Evolutionary conservation across 352 stramenopile species (phyloP), one percentile per base, ranked within the genome.

Genomic region (Globisporangium emineosum): DNA sequence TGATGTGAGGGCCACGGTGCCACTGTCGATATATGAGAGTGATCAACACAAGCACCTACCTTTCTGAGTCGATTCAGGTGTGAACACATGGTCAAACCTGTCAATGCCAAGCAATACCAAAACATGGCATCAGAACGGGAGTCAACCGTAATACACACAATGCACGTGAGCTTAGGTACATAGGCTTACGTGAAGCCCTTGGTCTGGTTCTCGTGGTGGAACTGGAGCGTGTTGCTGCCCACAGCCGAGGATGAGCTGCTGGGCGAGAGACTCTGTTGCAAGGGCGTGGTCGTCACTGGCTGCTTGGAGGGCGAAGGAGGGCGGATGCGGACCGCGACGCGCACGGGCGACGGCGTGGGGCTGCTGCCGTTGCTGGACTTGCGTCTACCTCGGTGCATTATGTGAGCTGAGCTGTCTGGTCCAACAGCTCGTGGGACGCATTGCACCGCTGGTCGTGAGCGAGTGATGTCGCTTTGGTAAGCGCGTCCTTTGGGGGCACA

Each of bases 31-130:
- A 40, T 40, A 9, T 3, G 4, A 40, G 23, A 32, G 15, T 47
- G 5, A 13, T 23, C 6, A 12, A 27, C 32, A 30, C 4, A 10
- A 5, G 12, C 45, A 65, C 61, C 21, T 60, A 84, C 76, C 73
- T 55, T 75, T 62, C 62, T 91, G 82, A 6, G 42, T 70, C 4
- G 75, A 63, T 15, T 73, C 59, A 0, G 50, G 25, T 9, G 66
- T 62, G 57, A 91, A 87, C 25, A 91, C 73, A 59, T 91, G 79
- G 58, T 93, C 85, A 59, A 88, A 79, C 27, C 63, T 73, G 65
- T 32, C 19, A 55, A 33, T 23, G 57, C 17, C 30, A 56, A 53
- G 10, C 15, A 51, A 35, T 7, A 35, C 10, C 32, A 35, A 9
- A 7, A 35, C 10, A 9, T 35, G 29, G 29, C 2, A 32, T 15